Evolutionary conservation across 768 basidiomycete genomes (phyloP), one percentile per base, ranked within the genome.

Genomic region (Trametes coccinea): DNA sequence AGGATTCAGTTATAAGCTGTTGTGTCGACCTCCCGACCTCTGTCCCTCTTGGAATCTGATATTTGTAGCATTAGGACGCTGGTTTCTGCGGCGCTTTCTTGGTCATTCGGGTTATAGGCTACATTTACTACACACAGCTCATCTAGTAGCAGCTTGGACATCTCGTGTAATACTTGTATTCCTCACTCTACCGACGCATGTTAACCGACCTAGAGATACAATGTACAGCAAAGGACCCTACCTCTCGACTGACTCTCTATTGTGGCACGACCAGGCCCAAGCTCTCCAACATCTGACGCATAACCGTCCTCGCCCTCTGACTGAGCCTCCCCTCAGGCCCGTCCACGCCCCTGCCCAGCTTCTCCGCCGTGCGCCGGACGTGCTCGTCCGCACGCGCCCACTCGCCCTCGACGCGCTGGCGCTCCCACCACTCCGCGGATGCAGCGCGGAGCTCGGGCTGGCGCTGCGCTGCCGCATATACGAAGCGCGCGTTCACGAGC

Each of bases 381-480:
- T 62, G 74, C 53, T 77, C 76, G 69, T 87, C 80, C 30, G 69
- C 74, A 29, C 83, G 73, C 43, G 82, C 79, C 65, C 77, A 77
- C 29, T 74, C 72, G 0, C 87, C 87, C 56, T 85, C 82, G 27
- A 71, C 71, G 47, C 79, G 79, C 67, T 88, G 81, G 34, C 73
- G 76, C 3, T 74, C 73, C 89, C 89, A 90, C 80, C 84, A 89
- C 53, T 73, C 72, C 1, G 67, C 69, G 0, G 81, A 78, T n/a
- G 78, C 79, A 9, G 73, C 74, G 8, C 83, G 80, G 11, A 84
- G 74, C 31, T 72, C 70, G 1, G 82, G 80, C 5, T 76, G 67
- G 37, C 89, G 82, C 79, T 85, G 78, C 30, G 84, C 73, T 2
- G 87, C 82, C 41, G 82, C 85, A 46, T 78, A 80, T 2, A 81